Conservation (phyloP, 345 rosid species). For the Eutrema japonicum region DNA sequence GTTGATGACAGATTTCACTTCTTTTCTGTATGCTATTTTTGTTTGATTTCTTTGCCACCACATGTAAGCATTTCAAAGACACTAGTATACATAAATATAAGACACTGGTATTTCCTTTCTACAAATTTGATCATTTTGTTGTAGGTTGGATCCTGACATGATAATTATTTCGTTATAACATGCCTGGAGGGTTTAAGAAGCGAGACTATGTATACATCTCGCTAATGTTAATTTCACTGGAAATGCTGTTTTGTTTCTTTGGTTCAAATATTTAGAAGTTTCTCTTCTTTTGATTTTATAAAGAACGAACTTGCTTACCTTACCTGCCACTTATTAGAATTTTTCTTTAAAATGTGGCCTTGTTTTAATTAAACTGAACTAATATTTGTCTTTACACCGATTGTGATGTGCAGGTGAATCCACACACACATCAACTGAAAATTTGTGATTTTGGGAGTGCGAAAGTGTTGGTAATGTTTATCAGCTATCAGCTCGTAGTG, state of each 20-base stretch:
- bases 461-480: slow-evolving; percentile 66
- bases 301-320: neutral
- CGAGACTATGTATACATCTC: neutral
- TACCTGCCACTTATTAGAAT: neutral
- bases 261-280: slow-evolving; percentile 5
- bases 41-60: slow-evolving; percentile 16
- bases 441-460: slow-evolving; percentile 93
- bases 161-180: neutral
- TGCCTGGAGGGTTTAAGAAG: slow-evolving; percentile 1
- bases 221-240: neutral
- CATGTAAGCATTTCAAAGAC: neutral
- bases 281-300: neutral
- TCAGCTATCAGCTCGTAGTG: slow-evolving; percentile 1
- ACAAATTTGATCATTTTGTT: neutral
- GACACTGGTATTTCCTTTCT: neutral
- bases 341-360: neutral
- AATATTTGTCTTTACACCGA: neutral
- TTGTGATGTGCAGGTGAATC: slow-evolving; percentile 62
- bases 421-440: slow-evolving; percentile 77
- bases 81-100: neutral
- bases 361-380: neutral
- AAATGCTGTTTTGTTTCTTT: neutral
- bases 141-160: neutral
- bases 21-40: neutral
- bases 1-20: neutral